These are phyloP conservation scores for Metarhizium guizhouense DNA, from an alignment of 2,329 filamentous ascomycete species.

Conservation along the genomic window DNA sequence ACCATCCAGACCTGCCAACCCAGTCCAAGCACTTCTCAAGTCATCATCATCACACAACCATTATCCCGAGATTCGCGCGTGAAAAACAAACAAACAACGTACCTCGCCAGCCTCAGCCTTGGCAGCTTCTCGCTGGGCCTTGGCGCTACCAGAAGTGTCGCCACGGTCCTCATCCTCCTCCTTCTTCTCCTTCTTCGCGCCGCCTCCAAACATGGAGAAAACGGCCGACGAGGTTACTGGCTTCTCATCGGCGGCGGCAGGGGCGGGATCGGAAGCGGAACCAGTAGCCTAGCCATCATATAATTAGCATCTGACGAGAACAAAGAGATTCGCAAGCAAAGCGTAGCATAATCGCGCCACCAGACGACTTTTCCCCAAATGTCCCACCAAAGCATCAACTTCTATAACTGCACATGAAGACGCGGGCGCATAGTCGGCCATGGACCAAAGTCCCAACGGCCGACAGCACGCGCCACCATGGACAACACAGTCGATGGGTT, in stretches of 20 bases:
- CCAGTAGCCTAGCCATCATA: not conserved
- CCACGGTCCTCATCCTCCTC: slow-evolving; percentile 66
- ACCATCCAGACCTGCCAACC: not conserved
- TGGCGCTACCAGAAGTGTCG: slow-evolving; percentile 82
- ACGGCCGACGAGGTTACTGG: slow-evolving; percentile 55
- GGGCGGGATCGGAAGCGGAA: slow-evolving; percentile 7
- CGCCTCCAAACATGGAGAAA: slow-evolving; percentile 98
- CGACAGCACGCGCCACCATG: not conserved
- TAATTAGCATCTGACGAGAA: not conserved
- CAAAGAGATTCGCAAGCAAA: not conserved
- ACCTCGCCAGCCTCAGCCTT: slow-evolving; percentile 52
- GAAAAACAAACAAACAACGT: slow-evolving; percentile 9
- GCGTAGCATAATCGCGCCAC: not conserved
- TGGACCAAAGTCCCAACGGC: not conserved
- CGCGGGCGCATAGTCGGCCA: not conserved
- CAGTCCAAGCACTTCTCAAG: not conserved
- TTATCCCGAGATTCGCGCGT: not conserved
- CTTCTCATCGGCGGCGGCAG: slow-evolving; percentile 12
- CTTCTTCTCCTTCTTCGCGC: slow-evolving; percentile 95
- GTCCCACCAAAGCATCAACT: not conserved
- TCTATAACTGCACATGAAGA: not conserved
- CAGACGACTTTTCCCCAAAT: not conserved
- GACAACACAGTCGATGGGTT: not conserved
- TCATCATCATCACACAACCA: not conserved
- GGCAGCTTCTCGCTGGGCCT: slow-evolving; percentile 61